Conservation (phyloP, 805 yeast genomes). For the Kluyveromyces aestuarii region DNA sequence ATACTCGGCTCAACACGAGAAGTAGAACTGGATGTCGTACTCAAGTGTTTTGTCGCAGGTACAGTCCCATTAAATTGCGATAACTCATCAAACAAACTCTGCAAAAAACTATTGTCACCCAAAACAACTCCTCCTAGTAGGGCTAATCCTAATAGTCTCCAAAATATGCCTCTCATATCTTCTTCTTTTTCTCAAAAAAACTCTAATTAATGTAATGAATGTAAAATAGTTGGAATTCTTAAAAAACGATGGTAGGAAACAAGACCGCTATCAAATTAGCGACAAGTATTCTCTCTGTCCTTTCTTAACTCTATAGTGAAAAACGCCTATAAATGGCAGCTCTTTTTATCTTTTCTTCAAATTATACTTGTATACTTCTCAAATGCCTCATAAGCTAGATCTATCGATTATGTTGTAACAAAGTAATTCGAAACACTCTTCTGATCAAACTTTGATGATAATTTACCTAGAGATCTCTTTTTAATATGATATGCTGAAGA, state of each 20-base stretch:
- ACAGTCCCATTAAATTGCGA: not conserved
- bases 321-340: not conserved
- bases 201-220: not conserved
- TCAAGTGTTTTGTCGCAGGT: not conserved
- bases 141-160: not conserved
- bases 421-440: not conserved
- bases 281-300: not conserved
- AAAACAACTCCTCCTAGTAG: not conserved
- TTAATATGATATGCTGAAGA: not conserved
- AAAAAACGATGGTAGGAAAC: not conserved
- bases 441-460: not conserved
- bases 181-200: too few species aligned
- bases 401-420: not conserved
- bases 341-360: not conserved
- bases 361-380: not conserved
- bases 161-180: not conserved
- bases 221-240: slow-evolving; percentile 2
- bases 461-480: not conserved
- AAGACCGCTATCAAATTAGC: not conserved
- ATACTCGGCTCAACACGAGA: not conserved
- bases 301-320: not conserved
- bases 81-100: not conserved
- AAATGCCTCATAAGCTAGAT: not conserved
- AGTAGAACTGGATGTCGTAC: not conserved
- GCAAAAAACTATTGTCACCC: not conserved